phyloP scores from a whole-genome alignment of 2,329 filamentous ascomycete species.

The Periconia macrospinosa region DNA sequence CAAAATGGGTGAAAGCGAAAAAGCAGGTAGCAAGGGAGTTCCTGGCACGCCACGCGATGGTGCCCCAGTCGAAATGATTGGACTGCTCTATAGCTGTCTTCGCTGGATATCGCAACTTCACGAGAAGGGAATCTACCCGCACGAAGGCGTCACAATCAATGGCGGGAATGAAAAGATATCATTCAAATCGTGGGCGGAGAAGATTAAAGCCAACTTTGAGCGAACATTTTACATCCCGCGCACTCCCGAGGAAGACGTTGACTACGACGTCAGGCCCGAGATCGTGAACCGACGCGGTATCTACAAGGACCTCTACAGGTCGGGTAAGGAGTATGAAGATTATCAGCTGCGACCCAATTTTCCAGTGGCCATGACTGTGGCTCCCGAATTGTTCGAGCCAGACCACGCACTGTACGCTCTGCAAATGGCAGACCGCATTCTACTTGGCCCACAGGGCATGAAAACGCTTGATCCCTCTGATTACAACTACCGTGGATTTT shows the following conservation, averaged over 20 bases:
- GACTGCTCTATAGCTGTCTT: conserved; percentile 86
- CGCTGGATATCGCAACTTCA: conserved; percentile 74
- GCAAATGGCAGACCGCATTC: conserved; percentile 73
- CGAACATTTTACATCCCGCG: conserved; percentile 85
- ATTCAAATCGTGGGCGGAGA: conserved; percentile 76
- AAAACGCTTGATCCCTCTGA: conserved; percentile 91
- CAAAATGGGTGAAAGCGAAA: conserved; percentile 98
- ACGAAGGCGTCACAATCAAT: conserved; percentile 70
- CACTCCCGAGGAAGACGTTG: conserved; percentile 67
- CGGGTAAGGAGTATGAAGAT: conserved; percentile 94
- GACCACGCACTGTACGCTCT: conserved; percentile 79
- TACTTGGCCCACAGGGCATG: conserved; percentile 91
- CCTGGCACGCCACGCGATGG: conserved; percentile 97
- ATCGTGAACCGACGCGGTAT: conserved; percentile 91
- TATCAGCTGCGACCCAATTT: conserved; percentile 96
- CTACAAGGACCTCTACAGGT: conserved; percentile 95
- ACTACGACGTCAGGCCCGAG: conserved; percentile 77
- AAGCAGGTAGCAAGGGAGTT: conserved; percentile 86
- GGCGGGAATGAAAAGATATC: conserved; percentile 63
- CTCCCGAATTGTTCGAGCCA: conserved; percentile 81
- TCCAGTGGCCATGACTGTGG: conserved; percentile 91
- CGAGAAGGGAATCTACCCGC: conserved; percentile 69
- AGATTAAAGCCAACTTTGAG: conserved; percentile 86
- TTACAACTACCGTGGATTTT: conserved; percentile 91
- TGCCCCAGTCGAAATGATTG: conserved; percentile 92